These are phyloP conservation scores for Rhizophagus prolifer DNA, from an alignment of 192 early-diverging fungal species.

Conservation along the genomic window DNA sequence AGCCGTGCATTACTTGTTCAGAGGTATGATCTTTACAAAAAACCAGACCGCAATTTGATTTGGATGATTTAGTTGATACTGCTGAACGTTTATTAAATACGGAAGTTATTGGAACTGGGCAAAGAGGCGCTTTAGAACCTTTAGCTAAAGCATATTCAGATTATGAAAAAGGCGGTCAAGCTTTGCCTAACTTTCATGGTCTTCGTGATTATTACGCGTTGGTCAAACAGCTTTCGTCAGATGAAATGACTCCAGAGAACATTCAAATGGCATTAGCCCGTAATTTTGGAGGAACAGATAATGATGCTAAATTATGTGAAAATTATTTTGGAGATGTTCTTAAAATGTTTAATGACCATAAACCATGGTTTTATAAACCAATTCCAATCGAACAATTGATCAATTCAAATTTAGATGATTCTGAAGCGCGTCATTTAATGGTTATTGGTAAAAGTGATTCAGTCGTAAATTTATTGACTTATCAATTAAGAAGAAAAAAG, in stretches of 20 bases:
- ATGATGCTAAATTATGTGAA: background rate
- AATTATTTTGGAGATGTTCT: conserved; percentile 7
- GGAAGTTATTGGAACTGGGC: background rate
- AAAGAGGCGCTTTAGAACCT: background rate
- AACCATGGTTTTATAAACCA: background rate
- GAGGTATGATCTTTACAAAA: background rate
- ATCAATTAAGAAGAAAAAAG: background rate
- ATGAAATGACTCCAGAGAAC: background rate
- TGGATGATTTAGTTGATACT: conserved; percentile 6
- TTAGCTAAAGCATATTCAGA: background rate
- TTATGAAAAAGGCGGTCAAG: conserved; percentile 5
- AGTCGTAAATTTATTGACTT: conserved; percentile 13
- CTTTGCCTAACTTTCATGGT: conserved; percentile 26
- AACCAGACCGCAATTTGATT: background rate
- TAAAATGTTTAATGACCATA: background rate
- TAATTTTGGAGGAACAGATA: conserved; percentile 26
- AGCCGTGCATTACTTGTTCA: conserved; percentile 17
- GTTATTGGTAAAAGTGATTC: conserved; percentile 28
- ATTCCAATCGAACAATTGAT: conserved; percentile 15
- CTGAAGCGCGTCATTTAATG: conserved; percentile 16
- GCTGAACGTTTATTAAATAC: background rate
- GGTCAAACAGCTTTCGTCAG: background rate
- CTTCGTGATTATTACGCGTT: background rate
- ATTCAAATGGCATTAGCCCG: conserved; percentile 20
- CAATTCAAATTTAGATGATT: conserved; percentile 15